Base-by-base conservation (phyloP, 2,329 filamentous ascomycete genomes). In the Aspergillus fischeri region DNA sequence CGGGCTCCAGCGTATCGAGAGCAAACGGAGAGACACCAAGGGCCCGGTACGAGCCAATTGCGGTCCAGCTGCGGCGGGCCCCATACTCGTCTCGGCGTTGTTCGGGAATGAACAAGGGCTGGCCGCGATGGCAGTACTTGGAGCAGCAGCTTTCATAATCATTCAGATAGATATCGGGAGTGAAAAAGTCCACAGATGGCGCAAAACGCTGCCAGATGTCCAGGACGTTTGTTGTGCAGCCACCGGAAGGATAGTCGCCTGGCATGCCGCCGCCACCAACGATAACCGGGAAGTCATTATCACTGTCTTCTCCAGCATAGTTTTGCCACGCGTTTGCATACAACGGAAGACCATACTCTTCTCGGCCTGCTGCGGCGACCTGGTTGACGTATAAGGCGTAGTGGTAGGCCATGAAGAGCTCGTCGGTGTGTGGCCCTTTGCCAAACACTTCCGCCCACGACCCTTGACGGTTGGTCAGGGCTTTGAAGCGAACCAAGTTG, bases 321-420 rank as follows among this genome's bases (percentile, higher is more conserved):
- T 80, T 79, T 20, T 75, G 73, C 78, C 78, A 80, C 1, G 78
- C 76, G 44, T 81, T 80, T 5, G 72, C 74, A 63, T 78, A 80
- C 1, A 79, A 58, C 5, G 77, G 78, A 11, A 80, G 65, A 0
- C 71, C 63, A 48, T 79, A 80, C 32, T 67, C 72, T 9, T 67
- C 60, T 53, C 76, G 78, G 17, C 77, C 78, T 1, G 76, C 74
- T 0, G 66, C 56, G 1, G 78, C 75, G 4, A 80, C 75, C 7
- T 71, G 57, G 2, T 77, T 65, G 24, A 80, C 58, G 57, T 79
- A 80, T 1, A 59, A 60, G 2, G 77, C 72, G 58, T 75, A 79
- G 53, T 75, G 69, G 55, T 80, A 73, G 2, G 78, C 77, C 79
- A 81, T 81, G 69, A 81, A 81, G 10, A 80, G 65, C 63, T 80